Percentiles rank a stretch among this genome's conserved stretches.
phyloP scores from a whole-genome alignment of 2,329 filamentous ascomycete species.

The Xylaria arbuscula region DNA sequence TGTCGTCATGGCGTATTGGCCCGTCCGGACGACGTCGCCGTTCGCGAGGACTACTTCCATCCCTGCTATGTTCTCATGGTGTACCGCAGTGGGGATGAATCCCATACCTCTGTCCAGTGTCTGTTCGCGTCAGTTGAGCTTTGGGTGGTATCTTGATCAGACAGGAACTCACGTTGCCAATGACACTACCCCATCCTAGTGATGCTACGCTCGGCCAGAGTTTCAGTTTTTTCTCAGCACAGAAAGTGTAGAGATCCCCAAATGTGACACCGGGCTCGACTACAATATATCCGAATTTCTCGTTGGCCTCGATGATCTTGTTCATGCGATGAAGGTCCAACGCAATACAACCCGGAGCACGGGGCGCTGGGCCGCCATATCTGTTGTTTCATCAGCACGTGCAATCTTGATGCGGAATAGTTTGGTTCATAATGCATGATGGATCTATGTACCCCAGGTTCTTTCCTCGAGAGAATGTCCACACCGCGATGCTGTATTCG shows the following conservation, averaged over 20 bases:
- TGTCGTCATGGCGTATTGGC: conserved; percentile 56
- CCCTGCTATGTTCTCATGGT: conserved; percentile 58
- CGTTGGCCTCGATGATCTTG: conserved; percentile 57
- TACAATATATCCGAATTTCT: conserved; percentile 57
- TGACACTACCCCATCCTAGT: conserved; percentile 61
- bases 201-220: conserved; percentile 62
- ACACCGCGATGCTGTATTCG: conserved; percentile 46
- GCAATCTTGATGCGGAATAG: neutral
- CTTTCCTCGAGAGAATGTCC: conserved; percentile 48
- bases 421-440: neutral
- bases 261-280: conserved; percentile 61
- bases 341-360: conserved; percentile 58
- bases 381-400: conserved; percentile 41
- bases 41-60: conserved; percentile 59
- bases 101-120: conserved; percentile 59
- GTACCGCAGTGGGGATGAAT: conserved; percentile 52
- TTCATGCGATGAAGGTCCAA: conserved; percentile 60
- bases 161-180: conserved; percentile 57
- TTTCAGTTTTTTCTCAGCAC: conserved; percentile 53
- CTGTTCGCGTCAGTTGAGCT: conserved; percentile 29
- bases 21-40: conserved; percentile 57
- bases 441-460: conserved; percentile 55
- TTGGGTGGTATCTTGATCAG: neutral
- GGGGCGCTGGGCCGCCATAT: conserved; percentile 61
- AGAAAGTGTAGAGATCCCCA: conserved; percentile 56